Evolutionary conservation across 495 filamentous ascomycete species (phyloP), one percentile per base, ranked within the genome.

Genomic region (Copromyces sp.): DNA sequence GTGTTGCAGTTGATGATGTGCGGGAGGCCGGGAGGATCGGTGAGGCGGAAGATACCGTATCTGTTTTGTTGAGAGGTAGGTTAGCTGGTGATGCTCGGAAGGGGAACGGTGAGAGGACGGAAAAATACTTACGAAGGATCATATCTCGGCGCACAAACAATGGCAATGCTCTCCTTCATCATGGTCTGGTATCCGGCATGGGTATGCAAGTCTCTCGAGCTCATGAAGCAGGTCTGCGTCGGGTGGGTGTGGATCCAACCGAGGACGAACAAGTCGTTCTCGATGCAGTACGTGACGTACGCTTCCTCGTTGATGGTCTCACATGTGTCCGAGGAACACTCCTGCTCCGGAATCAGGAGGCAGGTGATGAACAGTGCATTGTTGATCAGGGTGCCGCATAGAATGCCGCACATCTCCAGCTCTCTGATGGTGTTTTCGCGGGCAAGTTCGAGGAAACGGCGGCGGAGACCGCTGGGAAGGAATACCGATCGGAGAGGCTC

Each of bases 241-340:
- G 95, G 95, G 79, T 99, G 95, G 0, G 95, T 99, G 79, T 99
- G 95, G 72, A 99, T 99, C 95, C 95, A 99, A 70, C 95, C 95
- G 9, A 98, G 86, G 73, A 95, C 89, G 82, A 98, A 90, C 45
- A 98, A 78, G 61, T 97, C 92, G 76, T 97, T 90, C 8, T 84
- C 86, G 75, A 95, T 90, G 77, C 93, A 95, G 78, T 94, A 98
- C 40, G 96, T 93, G 61, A 97, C 92, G 32, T 97, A 86, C 0
- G 87, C 89, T 42, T 85, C 86, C 77, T 97, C 95, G 75, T 97
- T 94, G 37, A 92, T 87, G 5, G 91, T 98, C 76, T 97, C 94
- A 80, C 95, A 99, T 0, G 95, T 98, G 77, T 98, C 94, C 9
- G 90, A 89, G 2, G 95, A 98, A 74, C 90, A 89, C 37, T 89